Conservation (phyloP, 805 yeast species). For the Cyberlindnera americana region DNA sequence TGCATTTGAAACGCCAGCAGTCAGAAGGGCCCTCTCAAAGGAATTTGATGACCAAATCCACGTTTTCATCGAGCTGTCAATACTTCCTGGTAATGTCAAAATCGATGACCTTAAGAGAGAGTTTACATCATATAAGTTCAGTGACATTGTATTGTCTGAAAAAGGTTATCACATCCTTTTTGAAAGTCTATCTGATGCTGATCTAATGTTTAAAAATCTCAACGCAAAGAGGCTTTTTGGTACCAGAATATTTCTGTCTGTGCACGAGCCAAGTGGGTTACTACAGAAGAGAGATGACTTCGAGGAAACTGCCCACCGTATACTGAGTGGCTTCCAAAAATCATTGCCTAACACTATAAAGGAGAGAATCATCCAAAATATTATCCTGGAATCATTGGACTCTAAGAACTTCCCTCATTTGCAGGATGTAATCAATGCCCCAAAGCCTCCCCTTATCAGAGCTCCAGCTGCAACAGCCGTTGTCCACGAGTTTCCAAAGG, state of each 20-base stretch:
- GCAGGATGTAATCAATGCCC: slow-evolving; percentile 31
- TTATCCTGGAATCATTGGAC: slow-evolving; percentile 56
- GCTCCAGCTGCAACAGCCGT: slow-evolving; percentile 1
- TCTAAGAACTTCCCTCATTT: slow-evolving; percentile 55
- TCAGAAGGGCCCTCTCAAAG: background rate
- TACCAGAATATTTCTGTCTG: slow-evolving; percentile 34
- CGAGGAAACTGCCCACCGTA: slow-evolving; percentile 53
- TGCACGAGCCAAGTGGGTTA: slow-evolving; percentile 15
- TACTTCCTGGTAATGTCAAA: background rate
- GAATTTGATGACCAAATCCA: background rate
- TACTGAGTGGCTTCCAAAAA: slow-evolving; percentile 60
- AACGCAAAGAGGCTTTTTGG: slow-evolving; percentile 52
- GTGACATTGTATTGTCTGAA: background rate
- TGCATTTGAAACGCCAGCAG: no score
- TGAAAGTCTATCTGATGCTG: slow-evolving; percentile 54
- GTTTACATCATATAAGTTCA: background rate
- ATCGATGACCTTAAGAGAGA: slow-evolving; percentile 1
- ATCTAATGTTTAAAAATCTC: slow-evolving; percentile 53
- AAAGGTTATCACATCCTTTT: slow-evolving; percentile 71
- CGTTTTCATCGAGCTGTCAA: background rate
- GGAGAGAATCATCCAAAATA: slow-evolving; percentile 69
- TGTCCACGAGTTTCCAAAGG: background rate
- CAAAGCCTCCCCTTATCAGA: slow-evolving; percentile 5
- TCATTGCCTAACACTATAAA: slow-evolving; percentile 68
- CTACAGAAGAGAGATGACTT: slow-evolving; percentile 9